Base-by-base conservation (phyloP, 345 rosid genomes). In the Barbarea vulgaris region DNA sequence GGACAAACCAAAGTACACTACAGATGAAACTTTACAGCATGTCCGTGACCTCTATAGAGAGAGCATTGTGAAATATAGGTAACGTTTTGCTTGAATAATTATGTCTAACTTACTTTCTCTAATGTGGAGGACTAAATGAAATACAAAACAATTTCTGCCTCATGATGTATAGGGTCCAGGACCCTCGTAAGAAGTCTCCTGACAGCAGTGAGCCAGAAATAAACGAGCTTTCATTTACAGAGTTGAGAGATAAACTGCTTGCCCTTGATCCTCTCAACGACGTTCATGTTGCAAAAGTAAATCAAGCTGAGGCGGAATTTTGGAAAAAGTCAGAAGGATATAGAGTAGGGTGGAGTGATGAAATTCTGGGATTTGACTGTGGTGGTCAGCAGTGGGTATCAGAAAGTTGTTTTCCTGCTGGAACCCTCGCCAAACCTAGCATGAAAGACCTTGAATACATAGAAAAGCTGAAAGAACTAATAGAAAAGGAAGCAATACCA, bases 341-440 rank as follows among this genome's bases (percentile, higher is more conserved):
- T 74, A 89, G 98, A 82, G 87, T 91, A 50, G 97, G 96, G 55
- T 96, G 98, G 98, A 90, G 94, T 64, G 98, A 93, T 85, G 98
- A 93, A 70, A 96, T 96, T 59, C 75, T 96, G 82, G 99, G 98
- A 42, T 96, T 96, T 76, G 98, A 96, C 81, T 96, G 98, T 74
- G 98, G 99, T 73, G 99, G 97, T 73, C 99, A 96, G 76, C 99
- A 96, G 25, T 93, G 98, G 99, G 98, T 96, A 55, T 96, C 97
- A 18, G 98, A 96, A 80, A 89, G 85, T 71, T 96, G 98, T 88
- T 91, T 86, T 79, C 97, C 97, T 74, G 96, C 93, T 48, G 98
- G 97, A 76, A 87, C 94, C 42, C 84, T 88, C n/a, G 69, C 90
- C 55, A 90, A 90, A 66, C 99, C 94, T 18, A 89, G 83, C 82